These are phyloP conservation scores for Ashbya aceris DNA, from an alignment of 1,139 yeast species.

Conservation along the genomic window DNA sequence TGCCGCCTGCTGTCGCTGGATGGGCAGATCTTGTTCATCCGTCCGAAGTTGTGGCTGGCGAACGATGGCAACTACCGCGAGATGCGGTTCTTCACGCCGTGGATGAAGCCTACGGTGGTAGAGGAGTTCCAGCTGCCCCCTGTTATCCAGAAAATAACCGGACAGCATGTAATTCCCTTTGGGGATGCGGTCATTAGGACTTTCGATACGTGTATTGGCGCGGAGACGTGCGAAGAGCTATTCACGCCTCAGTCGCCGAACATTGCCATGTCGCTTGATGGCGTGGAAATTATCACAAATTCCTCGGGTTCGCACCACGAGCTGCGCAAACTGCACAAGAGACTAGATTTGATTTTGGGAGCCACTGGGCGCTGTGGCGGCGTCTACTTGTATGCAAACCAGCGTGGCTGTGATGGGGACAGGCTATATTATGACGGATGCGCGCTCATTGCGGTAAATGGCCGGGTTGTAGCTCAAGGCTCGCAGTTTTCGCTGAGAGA, in stretches of 20 bases:
- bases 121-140: conserved; percentile 70
- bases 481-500: conserved; percentile 80
- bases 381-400: conserved; percentile 84
- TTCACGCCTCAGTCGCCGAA: conserved; percentile 97
- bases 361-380: conserved; percentile 98
- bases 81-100: conserved; percentile 93
- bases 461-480: conserved; percentile 86
- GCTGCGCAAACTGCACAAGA: conserved; percentile 73
- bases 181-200: conserved; percentile 89
- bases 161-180: conserved; percentile 58
- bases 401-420: conserved; percentile 97
- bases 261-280: conserved; percentile 82
- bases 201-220: conserved; percentile 79
- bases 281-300: conserved; percentile 91
- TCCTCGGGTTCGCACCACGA: conserved; percentile 97
- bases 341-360: conserved; percentile 76
- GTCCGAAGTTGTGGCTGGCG: conserved; percentile 89
- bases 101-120: conserved; percentile 69
- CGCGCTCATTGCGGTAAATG: conserved; percentile 88
- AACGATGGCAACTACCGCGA: conserved; percentile 97
- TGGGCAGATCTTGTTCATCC: conserved; percentile 68
- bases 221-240: conserved; percentile 95
- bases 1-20: conserved; percentile 79
- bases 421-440: conserved; percentile 94
- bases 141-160: conserved; percentile 49